Conservation (phyloP, 106 monocot genomes). For the Triglochin maritima region DNA sequence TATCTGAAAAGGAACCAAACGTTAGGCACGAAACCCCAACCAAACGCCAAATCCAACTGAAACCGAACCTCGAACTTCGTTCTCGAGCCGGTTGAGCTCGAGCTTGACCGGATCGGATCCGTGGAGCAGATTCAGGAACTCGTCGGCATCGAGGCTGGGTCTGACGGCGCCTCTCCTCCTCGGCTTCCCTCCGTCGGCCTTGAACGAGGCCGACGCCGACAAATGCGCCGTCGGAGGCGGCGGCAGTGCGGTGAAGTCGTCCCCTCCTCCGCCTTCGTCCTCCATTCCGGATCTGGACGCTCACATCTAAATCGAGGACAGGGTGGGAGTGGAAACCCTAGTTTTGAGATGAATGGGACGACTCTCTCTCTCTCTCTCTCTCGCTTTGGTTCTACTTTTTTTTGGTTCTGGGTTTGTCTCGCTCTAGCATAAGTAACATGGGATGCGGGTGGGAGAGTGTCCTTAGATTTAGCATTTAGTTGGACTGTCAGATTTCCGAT, state of each 20-base stretch:
- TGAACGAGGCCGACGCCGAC: conserved; percentile 7
- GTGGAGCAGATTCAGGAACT: conserved; percentile 61
- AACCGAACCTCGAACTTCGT: conserved; percentile 67
- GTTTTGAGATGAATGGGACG: neutral
- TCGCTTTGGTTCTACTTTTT: neutral
- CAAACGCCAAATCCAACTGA: neutral
- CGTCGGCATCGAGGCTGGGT: conserved; percentile 56
- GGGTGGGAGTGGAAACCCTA: neutral
- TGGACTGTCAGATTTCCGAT: too few relatives aligned
- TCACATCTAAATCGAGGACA: neutral
- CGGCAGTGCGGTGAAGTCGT: neutral
- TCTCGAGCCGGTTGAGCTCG: conserved; percentile 79
- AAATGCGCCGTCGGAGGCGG: neutral
- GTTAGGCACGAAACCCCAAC: neutral
- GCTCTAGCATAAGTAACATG: neutral
- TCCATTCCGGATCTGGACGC: conserved; percentile 4
- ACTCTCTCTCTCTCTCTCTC: neutral
- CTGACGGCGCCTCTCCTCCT: conserved; percentile 29
- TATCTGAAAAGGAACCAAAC: conserved; percentile 32
- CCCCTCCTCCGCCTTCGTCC: neutral
- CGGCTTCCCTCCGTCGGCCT: conserved; percentile 15
- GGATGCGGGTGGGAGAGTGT: too few relatives aligned
- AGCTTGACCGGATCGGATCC: conserved; percentile 77
- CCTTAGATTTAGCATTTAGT: too few relatives aligned
- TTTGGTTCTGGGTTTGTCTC: neutral